These are phyloP conservation scores for Metschnikowia kunwiensis DNA, from an alignment of 805 yeast species.

Conservation along the genomic window DNA sequence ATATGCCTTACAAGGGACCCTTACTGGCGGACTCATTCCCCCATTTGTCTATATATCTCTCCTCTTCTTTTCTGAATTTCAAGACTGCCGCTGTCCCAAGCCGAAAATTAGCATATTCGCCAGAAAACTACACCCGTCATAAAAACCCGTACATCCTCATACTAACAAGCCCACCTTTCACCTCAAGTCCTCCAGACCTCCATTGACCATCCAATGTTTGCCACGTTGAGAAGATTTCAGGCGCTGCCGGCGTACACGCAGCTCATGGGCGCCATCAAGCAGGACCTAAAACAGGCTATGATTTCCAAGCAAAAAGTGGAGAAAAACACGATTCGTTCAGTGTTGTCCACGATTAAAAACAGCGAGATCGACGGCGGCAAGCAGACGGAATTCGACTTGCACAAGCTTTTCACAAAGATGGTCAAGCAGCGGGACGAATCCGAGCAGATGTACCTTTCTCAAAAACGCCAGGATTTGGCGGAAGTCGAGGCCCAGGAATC, in stretches of 20 bases:
- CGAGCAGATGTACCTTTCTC: conserved; percentile 43
- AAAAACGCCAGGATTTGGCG: conserved; percentile 51
- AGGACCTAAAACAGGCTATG: conserved; percentile 27
- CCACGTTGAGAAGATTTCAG: conserved; percentile 27
- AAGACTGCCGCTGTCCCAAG: too few relatives aligned
- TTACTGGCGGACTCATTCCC: too few relatives aligned
- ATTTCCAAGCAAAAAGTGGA: conserved; percentile 20
- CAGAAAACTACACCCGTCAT: neutral
- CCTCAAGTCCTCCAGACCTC: too few relatives aligned
- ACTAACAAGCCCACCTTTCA: too few relatives aligned
- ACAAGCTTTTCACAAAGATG: conserved; percentile 31
- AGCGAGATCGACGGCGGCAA: conserved; percentile 26
- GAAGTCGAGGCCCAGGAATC: conserved; percentile 51
- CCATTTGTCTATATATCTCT: too few relatives aligned
- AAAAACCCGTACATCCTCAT: conserved; percentile 3
- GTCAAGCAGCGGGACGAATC: conserved; percentile 51
- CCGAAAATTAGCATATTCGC: too few relatives aligned
- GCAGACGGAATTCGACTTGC: conserved; percentile 22
- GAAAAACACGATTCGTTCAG: conserved; percentile 44
- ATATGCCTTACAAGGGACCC: too few relatives aligned
- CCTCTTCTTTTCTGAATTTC: too few relatives aligned
- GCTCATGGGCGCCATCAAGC: conserved; percentile 19
- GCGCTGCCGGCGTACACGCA: conserved; percentile 34
- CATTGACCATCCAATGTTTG: conserved; percentile 17
- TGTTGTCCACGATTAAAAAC: conserved; percentile 44